phyloP scores from a whole-genome alignment of 257 asterid genomes.

The Jasminum sambac region DNA sequence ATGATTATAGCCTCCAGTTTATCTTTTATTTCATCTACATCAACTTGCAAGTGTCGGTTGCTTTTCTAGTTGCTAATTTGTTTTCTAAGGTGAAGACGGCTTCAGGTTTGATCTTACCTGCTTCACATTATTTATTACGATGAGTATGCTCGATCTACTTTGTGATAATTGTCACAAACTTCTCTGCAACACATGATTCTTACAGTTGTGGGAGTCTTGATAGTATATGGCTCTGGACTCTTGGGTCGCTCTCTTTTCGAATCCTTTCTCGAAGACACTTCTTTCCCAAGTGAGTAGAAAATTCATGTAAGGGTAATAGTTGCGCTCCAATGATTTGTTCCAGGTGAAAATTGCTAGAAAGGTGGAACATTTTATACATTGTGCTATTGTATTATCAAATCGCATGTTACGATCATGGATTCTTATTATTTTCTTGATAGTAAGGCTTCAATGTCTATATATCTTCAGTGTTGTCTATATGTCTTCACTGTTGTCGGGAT shows the following conservation, averaged over 20 bases:
- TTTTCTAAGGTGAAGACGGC: conserved; percentile 80
- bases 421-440: too few species aligned
- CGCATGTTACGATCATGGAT: not conserved
- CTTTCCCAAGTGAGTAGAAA: conserved; percentile 83
- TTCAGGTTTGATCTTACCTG: conserved; percentile 57
- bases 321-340: conserved; percentile 3
- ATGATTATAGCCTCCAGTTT: conserved; percentile 86
- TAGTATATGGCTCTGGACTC: conserved; percentile 87
- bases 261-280: conserved; percentile 78
- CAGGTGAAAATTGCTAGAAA: not conserved
- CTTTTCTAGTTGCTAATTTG: conserved; percentile 81
- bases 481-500: too few species aligned
- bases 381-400: not conserved
- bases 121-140: conserved; percentile 2
- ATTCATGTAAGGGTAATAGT: conserved; percentile 13
- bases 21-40: conserved; percentile 88
- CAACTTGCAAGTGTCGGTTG: conserved; percentile 86
- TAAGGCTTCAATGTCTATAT: too few species aligned
- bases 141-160: conserved; percentile 5
- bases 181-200: conserved; percentile 27
- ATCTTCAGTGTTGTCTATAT: too few species aligned
- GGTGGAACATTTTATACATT: not conserved
- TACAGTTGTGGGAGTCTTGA: conserved; percentile 84
- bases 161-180: conserved; percentile 15
- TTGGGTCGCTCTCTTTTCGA: conserved; percentile 87